Percentiles rank a stretch among this genome's conserved stretches.
These are phyloP conservation scores for Suillus americanus DNA, from an alignment of 768 basidiomycete species.

Conservation along the genomic window DNA sequence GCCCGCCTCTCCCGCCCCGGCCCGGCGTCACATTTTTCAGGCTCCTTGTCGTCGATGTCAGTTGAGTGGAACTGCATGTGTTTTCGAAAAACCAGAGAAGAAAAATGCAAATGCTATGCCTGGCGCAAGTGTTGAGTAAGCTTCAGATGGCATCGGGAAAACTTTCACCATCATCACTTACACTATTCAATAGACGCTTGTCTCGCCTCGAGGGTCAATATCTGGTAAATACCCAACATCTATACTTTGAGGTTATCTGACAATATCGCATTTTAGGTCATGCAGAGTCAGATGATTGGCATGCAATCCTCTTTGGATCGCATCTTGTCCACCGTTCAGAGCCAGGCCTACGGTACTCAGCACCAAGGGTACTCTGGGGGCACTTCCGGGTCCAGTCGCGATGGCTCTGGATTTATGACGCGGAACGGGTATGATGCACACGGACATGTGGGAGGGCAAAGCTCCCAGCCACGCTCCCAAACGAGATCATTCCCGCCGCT, in stretches of 20 bases:
- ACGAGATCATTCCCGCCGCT: slow-evolving; percentile 72
- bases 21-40: slow-evolving; percentile 61
- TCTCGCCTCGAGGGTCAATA: slow-evolving; percentile 87
- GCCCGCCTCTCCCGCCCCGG: slow-evolving; percentile 71
- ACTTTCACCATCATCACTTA: slow-evolving; percentile 15
- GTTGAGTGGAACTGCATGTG: slow-evolving; percentile 72
- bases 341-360: slow-evolving; percentile 35
- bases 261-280: slow-evolving; percentile 49
- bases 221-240: slow-evolving; percentile 46
- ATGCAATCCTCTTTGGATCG: slow-evolving; percentile 89
- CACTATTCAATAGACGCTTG: slow-evolving; percentile 55
- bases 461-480: slow-evolving; percentile 31
- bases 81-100: slow-evolving; percentile 92
- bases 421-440: slow-evolving; percentile 34
- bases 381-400: slow-evolving; percentile 24
- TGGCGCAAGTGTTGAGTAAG: slow-evolving; percentile 70
- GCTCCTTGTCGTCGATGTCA: slow-evolving; percentile 90
- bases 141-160: neutral
- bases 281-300: slow-evolving; percentile 94
- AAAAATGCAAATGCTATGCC: slow-evolving; percentile 64
- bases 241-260: neutral
- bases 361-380: slow-evolving; percentile 17
- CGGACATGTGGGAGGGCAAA: slow-evolving; percentile 25
- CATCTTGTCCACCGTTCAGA: slow-evolving; percentile 68
- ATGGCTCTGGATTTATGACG: slow-evolving; percentile 29